Evolutionary conservation across 768 basidiomycete species (phyloP).

Genomic region (Brasilioporus rufonigricans): DNA sequence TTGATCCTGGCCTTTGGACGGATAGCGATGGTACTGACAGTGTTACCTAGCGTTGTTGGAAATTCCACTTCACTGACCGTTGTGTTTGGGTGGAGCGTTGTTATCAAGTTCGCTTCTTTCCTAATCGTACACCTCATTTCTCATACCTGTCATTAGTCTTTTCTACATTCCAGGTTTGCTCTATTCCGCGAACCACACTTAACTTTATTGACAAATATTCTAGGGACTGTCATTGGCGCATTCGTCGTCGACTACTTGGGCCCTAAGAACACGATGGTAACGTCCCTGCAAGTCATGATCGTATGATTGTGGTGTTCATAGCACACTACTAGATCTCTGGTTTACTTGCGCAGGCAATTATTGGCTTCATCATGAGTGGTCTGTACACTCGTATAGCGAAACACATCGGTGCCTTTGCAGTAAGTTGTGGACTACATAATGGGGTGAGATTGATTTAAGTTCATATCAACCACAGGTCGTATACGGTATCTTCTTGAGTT

Average conservation of each 20-base stretch:
- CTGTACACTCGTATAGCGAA: conserved; percentile 60
- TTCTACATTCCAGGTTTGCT: conserved; percentile 62
- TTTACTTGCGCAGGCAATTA: conserved; percentile 61
- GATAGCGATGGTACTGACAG: not conserved
- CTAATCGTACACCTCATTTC: not conserved
- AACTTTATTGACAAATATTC: conserved; percentile 5
- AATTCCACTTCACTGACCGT: conserved; percentile 47
- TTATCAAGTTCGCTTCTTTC: conserved; percentile 63
- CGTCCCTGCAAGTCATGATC: not conserved
- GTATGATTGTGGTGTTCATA: not conserved
- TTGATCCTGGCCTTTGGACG: conserved; percentile 2
- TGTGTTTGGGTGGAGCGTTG: conserved; percentile 81
- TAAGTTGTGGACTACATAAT: conserved; percentile 29
- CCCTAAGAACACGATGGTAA: conserved; percentile 73
- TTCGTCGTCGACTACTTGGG: conserved; percentile 74
- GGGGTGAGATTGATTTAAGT: not conserved
- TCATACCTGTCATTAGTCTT: conserved; percentile 35
- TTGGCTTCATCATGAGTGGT: conserved; percentile 91
- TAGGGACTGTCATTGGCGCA: conserved; percentile 66
- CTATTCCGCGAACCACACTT: not conserved
- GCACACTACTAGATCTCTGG: conserved; percentile 53
- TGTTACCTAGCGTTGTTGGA: conserved; percentile 53
- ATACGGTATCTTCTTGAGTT: conserved; percentile 88
- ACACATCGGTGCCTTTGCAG: conserved; percentile 74
- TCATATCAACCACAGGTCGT: conserved; percentile 48